Evolutionary conservation across 371 early-diverging fungal species (phyloP).

Genomic region (Funneliformis caledonium): DNA sequence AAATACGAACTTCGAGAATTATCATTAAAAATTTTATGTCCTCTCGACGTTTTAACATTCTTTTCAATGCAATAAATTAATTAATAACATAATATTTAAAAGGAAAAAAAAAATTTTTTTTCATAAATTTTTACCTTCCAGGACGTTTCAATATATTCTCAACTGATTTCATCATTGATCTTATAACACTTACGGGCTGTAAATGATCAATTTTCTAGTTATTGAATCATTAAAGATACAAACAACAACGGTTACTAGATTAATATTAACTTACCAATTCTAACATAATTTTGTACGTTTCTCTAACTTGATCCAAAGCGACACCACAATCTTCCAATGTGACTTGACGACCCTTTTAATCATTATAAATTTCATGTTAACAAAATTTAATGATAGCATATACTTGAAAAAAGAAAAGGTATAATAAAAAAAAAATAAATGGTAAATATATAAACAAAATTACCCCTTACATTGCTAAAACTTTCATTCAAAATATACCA

Average conservation of each 20-base stretch:
- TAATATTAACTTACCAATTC: constrained; percentile 58
- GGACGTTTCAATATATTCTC: constrained; percentile 81
- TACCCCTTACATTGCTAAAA: constrained; percentile 65
- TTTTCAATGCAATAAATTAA: constrained; percentile 28
- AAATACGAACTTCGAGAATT: constrained; percentile 71
- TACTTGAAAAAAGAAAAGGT: neutral
- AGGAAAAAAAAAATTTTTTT: neutral
- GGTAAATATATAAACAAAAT: constrained; percentile 19
- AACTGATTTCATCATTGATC: constrained; percentile 78
- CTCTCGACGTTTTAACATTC: constrained; percentile 52
- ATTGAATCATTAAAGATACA: constrained; percentile 42
- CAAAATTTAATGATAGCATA: neutral
- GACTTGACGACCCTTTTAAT: constrained; percentile 55
- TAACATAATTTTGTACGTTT: constrained; percentile 70
- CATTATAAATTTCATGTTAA: neutral
- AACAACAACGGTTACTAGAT: neutral
- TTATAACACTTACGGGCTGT: constrained; percentile 63
- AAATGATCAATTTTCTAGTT: neutral
- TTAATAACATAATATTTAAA: neutral
- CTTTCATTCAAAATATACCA: constrained; percentile 77
- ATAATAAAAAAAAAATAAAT: neutral
- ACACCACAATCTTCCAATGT: constrained; percentile 71
- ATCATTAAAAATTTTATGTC: constrained; percentile 85
- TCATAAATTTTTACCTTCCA: constrained; percentile 58
- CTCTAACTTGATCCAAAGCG: constrained; percentile 66